Percentiles rank a stretch among this genome's conserved stretches.
These are phyloP conservation scores for Polyporus arcularius DNA, from an alignment of 768 basidiomycete species.

Conservation along the genomic window DNA sequence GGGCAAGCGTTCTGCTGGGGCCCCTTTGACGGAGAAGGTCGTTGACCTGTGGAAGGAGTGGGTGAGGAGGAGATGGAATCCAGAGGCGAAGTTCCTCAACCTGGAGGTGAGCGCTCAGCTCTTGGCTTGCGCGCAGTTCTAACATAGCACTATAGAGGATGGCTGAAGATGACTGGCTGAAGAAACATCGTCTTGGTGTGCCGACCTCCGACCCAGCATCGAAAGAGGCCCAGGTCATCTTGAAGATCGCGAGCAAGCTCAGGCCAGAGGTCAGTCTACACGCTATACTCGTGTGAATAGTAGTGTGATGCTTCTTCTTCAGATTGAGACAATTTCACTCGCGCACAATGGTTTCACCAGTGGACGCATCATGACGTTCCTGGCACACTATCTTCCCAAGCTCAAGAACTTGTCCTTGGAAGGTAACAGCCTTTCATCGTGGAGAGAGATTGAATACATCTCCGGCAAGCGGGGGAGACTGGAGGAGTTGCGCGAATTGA, in stretches of 20 bases:
- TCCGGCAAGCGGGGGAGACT: conserved; percentile 61
- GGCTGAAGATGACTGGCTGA: conserved; percentile 74
- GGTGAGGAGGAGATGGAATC: conserved; percentile 71
- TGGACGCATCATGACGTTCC: conserved; percentile 58
- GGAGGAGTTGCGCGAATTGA: conserved; percentile 66
- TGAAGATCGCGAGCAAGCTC: conserved; percentile 81
- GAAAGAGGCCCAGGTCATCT: conserved; percentile 79
- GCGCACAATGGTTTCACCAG: conserved; percentile 73
- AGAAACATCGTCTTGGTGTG: conserved; percentile 66
- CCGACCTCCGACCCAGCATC: conserved; percentile 67
- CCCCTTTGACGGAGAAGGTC: conserved; percentile 33
- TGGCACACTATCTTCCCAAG: conserved; percentile 76
- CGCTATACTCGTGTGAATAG: not conserved
- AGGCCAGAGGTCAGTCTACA: conserved; percentile 61
- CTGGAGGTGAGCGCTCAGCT: conserved; percentile 70
- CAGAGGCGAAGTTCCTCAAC: conserved; percentile 70
- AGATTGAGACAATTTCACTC: conserved; percentile 83
- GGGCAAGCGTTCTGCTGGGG: not conserved
- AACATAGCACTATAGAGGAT: conserved; percentile 56
- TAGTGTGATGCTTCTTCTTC: not conserved
- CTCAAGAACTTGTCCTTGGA: conserved; percentile 80
- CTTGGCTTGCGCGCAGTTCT: not conserved
- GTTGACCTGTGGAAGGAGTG: conserved; percentile 78
- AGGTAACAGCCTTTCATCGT: conserved; percentile 69
- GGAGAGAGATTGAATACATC: conserved; percentile 71